These are phyloP conservation scores for Vitis hybrid DNA, from an alignment of 177 flowering plant species.

Conservation along the genomic window DNA sequence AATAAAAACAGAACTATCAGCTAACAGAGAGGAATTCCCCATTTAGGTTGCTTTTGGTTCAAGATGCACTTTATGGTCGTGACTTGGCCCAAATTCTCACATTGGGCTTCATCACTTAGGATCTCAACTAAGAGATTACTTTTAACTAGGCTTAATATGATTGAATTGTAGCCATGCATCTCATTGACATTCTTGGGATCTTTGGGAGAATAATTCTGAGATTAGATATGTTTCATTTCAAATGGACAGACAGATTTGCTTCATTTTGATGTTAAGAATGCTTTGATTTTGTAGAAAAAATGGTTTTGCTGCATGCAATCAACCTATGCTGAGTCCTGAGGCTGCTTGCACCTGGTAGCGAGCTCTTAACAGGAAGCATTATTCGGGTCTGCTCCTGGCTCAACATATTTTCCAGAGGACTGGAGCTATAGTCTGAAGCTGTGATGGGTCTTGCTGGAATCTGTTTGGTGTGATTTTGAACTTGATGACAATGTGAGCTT, in stretches of 20 bases:
- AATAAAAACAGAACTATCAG: no score
- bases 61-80: no score
- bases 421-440: conserved; percentile 38
- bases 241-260: neutral
- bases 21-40: no score
- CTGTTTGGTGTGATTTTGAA: conserved; percentile 24
- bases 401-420: conserved; percentile 28
- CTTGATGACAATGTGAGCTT: conserved; percentile 18
- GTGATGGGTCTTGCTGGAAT: conserved; percentile 34
- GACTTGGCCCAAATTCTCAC: no score
- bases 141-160: no score
- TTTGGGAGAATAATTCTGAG: neutral
- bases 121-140: no score
- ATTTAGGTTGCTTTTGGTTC: no score
- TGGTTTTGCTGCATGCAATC: conserved; percentile 91
- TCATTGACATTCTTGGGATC: neutral
- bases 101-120: no score
- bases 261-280: conserved; percentile 8
- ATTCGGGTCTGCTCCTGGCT: conserved; percentile 15
- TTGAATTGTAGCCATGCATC: no score
- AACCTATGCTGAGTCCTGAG: conserved; percentile 54
- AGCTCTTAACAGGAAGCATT: conserved; percentile 9
- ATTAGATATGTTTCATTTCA: neutral
- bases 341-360: conserved; percentile 5
- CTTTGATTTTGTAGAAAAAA: conserved; percentile 63